These are phyloP conservation scores for Trypanosoma theileri DNA, from an alignment of 208 protist genomes.

Conservation along the genomic window DNA sequence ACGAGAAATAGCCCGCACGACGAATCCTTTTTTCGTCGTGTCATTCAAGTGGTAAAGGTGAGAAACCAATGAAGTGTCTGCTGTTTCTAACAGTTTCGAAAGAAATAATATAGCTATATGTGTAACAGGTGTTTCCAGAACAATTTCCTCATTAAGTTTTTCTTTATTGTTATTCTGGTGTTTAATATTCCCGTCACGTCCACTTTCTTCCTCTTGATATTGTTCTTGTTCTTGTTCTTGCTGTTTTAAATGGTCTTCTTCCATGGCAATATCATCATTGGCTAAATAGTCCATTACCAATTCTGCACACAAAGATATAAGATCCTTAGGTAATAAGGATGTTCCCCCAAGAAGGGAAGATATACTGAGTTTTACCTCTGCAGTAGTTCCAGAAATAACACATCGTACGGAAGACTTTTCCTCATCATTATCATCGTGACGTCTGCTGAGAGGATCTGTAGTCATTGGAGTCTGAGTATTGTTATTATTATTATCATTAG, in stretches of 20 bases:
- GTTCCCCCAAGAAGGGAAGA: slow-evolving; percentile 19
- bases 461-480: neutral
- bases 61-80: slow-evolving; percentile 15
- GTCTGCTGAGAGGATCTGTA: neutral
- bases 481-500: too few species aligned
- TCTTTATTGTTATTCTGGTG: neutral
- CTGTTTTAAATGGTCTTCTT: neutral
- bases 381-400: neutral
- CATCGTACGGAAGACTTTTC: neutral
- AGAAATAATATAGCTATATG: slow-evolving; percentile 22
- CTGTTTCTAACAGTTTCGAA: slow-evolving; percentile 15
- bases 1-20: slow-evolving; percentile 22
- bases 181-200: neutral
- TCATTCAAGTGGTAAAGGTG: slow-evolving; percentile 26
- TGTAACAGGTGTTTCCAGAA: slow-evolving; percentile 29
- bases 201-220: neutral
- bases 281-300: slow-evolving; percentile 26
- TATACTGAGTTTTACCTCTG: slow-evolving; percentile 19
- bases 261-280: slow-evolving; percentile 15
- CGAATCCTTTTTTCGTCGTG: slow-evolving; percentile 20
- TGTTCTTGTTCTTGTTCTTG: neutral
- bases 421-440: neutral
- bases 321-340: slow-evolving; percentile 7
- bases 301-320: slow-evolving; percentile 16
- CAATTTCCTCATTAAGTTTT: neutral